Conservation (phyloP, 1,284 basidiomycete species). For the Taiwanofungus camphoratus region DNA sequence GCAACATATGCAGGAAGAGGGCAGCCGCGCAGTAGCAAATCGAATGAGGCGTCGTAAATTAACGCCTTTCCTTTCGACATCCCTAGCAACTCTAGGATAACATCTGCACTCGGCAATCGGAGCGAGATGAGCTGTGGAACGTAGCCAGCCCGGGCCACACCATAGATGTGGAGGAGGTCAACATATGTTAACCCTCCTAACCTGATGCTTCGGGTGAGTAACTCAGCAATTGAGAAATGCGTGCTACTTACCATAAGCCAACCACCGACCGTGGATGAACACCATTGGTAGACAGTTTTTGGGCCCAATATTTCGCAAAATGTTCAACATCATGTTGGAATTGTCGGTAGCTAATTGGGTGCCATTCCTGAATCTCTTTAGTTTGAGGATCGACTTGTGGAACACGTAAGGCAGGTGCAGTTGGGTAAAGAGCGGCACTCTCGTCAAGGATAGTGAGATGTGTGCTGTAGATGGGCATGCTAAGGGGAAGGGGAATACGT, state of each 20-base stretch:
- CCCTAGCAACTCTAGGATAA: constrained; percentile 57
- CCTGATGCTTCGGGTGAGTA: constrained; percentile 34
- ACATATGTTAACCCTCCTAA: constrained; percentile 60
- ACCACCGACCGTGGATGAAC: constrained; percentile 51
- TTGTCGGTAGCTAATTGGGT: constrained; percentile 43
- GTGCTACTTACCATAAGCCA: constrained; percentile 52
- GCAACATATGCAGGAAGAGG: constrained; percentile 45
- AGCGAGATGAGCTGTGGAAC: constrained; percentile 69
- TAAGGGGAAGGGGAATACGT: constrained; percentile 13
- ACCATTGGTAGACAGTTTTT: constrained; percentile 34
- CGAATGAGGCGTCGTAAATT: constrained; percentile 50
- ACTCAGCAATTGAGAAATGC: constrained; percentile 7
- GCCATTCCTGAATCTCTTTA: constrained; percentile 38
- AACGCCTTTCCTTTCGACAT: constrained; percentile 54
- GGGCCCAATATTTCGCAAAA: constrained; percentile 51
- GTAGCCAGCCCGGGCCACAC: constrained; percentile 64
- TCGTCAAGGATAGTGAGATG: constrained; percentile 48
- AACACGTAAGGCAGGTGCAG: constrained; percentile 43
- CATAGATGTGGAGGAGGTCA: constrained; percentile 67
- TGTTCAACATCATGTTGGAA: constrained; percentile 51
- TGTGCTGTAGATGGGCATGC: constrained; percentile 27
- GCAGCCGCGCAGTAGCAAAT: constrained; percentile 30
- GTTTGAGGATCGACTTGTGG: constrained; percentile 35
- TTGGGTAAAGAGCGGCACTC: constrained; percentile 38
- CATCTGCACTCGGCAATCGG: constrained; percentile 59